These are phyloP conservation scores for Fusarium verrucosum DNA, from an alignment of 2,329 filamentous ascomycete species.

Conservation along the genomic window DNA sequence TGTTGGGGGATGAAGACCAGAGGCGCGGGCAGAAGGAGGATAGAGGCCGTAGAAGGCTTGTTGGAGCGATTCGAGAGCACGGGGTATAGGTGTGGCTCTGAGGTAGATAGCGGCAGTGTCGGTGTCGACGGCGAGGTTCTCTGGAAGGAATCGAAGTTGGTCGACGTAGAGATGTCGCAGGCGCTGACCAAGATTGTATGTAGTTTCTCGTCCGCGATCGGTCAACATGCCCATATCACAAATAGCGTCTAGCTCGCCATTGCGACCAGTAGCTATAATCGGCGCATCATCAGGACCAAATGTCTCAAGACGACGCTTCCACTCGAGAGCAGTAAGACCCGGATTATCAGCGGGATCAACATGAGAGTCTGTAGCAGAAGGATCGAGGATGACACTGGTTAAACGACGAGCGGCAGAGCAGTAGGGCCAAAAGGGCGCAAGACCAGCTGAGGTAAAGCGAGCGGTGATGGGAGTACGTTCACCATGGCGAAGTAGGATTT, in stretches of 20 bases:
- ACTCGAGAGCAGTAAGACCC: constrained; percentile 61
- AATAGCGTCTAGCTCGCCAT: constrained; percentile 77
- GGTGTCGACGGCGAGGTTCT: constrained; percentile 62
- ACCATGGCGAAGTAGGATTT: constrained; percentile 84
- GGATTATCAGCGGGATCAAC: constrained; percentile 37
- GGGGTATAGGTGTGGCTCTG: constrained; percentile 76
- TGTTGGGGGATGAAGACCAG: constrained; percentile 66
- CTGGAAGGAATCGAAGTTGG: constrained; percentile 76
- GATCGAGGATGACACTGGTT: constrained; percentile 60
- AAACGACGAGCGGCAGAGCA: constrained; percentile 81
- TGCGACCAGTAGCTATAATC: constrained; percentile 72
- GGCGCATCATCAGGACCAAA: constrained; percentile 78
- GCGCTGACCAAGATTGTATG: constrained; percentile 72
- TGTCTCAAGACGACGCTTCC: constrained; percentile 81
- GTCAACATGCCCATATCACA: constrained; percentile 84
- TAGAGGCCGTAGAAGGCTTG: constrained; percentile 81
- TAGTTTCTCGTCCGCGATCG: constrained; percentile 77
- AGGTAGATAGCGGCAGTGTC: constrained; percentile 72
- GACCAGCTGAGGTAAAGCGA: constrained; percentile 83
- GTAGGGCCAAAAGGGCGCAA: constrained; percentile 85
- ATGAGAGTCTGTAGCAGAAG: constrained; percentile 46
- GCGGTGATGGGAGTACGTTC: constrained; percentile 84
- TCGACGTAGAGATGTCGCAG: constrained; percentile 78
- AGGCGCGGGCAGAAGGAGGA: constrained; percentile 59
- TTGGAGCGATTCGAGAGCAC: constrained; percentile 80